These are phyloP conservation scores for Pleurotus citrinopileatus DNA, from an alignment of 768 basidiomycete genomes.

Conservation along the genomic window DNA sequence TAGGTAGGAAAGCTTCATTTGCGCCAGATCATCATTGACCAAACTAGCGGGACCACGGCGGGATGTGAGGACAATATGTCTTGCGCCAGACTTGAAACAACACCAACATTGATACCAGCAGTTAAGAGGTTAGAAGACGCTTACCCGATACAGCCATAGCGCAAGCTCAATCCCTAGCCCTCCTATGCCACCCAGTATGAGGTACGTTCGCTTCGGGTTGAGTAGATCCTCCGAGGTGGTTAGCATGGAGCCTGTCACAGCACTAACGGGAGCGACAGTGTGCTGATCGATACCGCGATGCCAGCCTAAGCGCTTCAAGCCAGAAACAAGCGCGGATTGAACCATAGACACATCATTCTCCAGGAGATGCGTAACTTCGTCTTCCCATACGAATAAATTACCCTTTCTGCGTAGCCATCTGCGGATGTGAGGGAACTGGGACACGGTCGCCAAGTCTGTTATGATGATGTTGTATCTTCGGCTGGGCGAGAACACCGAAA, in stretches of 20 bases:
- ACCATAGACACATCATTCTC: background rate
- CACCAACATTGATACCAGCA: background rate
- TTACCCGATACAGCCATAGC: slow-evolving; percentile 38
- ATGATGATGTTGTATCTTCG: background rate
- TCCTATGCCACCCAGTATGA: slow-evolving; percentile 38
- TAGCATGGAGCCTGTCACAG: background rate
- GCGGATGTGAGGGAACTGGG: background rate
- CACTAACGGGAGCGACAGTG: no score
- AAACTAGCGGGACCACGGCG: slow-evolving; percentile 27
- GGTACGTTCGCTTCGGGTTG: slow-evolving; percentile 26
- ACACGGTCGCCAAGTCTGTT: background rate
- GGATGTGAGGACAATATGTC: slow-evolving; percentile 33
- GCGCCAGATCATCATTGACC: slow-evolving; percentile 17
- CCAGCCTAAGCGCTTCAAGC: background rate
- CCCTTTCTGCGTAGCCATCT: background rate
- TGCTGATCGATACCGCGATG: no score
- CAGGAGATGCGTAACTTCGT: background rate
- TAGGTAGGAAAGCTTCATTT: slow-evolving; percentile 27
- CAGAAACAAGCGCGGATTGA: background rate
- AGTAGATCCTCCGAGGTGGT: slow-evolving; percentile 17
- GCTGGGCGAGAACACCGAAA: background rate
- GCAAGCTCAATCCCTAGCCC: slow-evolving; percentile 34
- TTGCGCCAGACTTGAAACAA: slow-evolving; percentile 28
- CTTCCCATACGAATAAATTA: background rate
- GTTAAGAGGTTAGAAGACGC: slow-evolving; percentile 2